A percentile compares a stretch with the other conserved stretches of the same genome.
Evolutionary conservation across 768 basidiomycete genomes (phyloP).

Genomic region (Dacryopinax spathularia): DNA sequence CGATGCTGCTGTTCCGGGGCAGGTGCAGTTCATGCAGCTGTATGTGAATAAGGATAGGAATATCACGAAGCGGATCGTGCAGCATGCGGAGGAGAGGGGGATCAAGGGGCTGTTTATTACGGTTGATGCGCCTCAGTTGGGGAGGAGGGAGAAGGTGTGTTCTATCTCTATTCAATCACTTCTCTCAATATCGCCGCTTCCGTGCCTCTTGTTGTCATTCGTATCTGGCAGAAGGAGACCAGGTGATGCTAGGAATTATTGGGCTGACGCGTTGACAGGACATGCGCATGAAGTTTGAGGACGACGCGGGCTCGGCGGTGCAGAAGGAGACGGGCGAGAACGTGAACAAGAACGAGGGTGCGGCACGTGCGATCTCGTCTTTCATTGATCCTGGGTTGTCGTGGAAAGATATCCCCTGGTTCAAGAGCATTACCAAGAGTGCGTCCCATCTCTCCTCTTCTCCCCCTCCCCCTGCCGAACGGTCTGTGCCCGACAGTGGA

Average conservation of each 20-base stretch:
- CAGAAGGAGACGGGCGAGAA: slow-evolving; percentile 34
- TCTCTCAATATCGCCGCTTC: not conserved
- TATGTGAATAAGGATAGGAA: slow-evolving; percentile 80
- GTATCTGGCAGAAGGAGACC: too few relatives aligned
- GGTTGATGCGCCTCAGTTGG: slow-evolving; percentile 92
- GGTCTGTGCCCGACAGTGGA: too few relatives aligned
- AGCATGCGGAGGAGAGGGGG: slow-evolving; percentile 80
- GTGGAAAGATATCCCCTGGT: slow-evolving; percentile 70
- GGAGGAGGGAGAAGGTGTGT: slow-evolving; percentile 67
- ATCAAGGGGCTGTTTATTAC: slow-evolving; percentile 93
- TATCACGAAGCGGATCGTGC: slow-evolving; percentile 72
- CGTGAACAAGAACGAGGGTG: slow-evolving; percentile 77
- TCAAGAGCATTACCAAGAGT: slow-evolving; percentile 64
- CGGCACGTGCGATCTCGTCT: slow-evolving; percentile 84
- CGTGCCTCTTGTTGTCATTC: not conserved
- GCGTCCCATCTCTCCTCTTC: too few relatives aligned
- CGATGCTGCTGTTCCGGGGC: slow-evolving; percentile 65
- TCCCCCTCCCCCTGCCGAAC: too few relatives aligned
- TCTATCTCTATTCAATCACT: not conserved
- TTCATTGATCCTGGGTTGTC: slow-evolving; percentile 87
- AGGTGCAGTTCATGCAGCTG: slow-evolving; percentile 78
- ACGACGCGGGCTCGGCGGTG: slow-evolving; percentile 39
- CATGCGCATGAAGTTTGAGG: slow-evolving; percentile 93
- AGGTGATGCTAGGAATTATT: too few relatives aligned
- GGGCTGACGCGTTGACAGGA: too few relatives aligned